Evolutionary conservation across 192 early-diverging fungal species (phyloP).

Genomic region (Podochytrium sp.): DNA sequence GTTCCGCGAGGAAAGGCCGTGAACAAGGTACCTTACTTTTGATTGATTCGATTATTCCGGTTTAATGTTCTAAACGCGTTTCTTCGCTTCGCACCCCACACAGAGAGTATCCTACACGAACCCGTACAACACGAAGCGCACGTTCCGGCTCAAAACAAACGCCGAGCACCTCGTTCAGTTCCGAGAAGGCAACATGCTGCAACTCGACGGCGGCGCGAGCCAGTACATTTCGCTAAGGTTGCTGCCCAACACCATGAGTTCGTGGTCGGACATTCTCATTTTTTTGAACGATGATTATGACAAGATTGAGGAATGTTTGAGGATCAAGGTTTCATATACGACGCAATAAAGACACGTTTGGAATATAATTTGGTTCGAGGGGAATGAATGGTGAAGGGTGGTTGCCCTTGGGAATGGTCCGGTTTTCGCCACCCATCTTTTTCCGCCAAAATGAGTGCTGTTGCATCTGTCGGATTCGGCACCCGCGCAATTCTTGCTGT

Average conservation of each 20-base stretch:
- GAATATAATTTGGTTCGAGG: not conserved
- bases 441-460: no score
- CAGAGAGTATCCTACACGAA: conserved; percentile 61
- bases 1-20: conserved; percentile 38
- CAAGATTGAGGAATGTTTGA: conserved; percentile 54
- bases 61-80: not conserved
- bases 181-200: conserved; percentile 39
- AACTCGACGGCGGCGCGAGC: conserved; percentile 41
- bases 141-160: conserved; percentile 47
- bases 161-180: conserved; percentile 49
- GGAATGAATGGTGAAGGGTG: not conserved
- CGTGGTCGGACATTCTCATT: conserved; percentile 42
- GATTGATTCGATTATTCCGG: conserved; percentile 5
- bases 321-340: conserved; percentile 43
- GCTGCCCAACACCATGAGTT: conserved; percentile 13
- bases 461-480: conserved; percentile 10
- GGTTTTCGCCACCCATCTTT: no score
- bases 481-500: conserved; percentile 16
- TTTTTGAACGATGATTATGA: conserved; percentile 60
- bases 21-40: conserved; percentile 47
- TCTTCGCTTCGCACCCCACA: not conserved
- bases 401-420: no score
- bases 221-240: conserved; percentile 54
- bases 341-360: not conserved
- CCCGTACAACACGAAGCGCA: conserved; percentile 47